Conservation (phyloP, 2,329 filamentous ascomycete species). For the Neoascochyta sp. region DNA sequence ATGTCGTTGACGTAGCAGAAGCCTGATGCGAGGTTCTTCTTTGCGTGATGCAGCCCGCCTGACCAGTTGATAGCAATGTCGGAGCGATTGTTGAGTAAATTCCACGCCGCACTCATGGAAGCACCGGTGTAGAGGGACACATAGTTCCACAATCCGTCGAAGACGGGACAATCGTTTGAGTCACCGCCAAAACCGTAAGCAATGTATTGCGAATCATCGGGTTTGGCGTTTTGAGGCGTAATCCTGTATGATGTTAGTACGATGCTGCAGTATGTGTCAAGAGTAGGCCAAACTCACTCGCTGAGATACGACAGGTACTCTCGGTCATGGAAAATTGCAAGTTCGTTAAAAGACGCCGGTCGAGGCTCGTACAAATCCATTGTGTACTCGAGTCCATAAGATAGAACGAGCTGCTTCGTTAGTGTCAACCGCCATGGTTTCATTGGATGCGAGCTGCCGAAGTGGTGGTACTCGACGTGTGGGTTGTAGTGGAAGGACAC, state of each 20-base stretch:
- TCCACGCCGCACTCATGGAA: constrained; percentile 84
- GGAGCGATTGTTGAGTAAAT: constrained; percentile 79
- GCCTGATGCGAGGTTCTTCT: constrained; percentile 86
- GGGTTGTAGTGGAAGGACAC: constrained; percentile 97
- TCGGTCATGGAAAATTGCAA: constrained; percentile 78
- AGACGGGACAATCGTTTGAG: constrained; percentile 81
- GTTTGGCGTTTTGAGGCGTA: constrained; percentile 47
- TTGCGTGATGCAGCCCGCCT: constrained; percentile 92
- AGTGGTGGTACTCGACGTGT: constrained; percentile 93
- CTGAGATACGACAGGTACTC: constrained; percentile 89
- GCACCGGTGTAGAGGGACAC: constrained; percentile 90
- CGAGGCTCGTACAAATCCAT: constrained; percentile 93
- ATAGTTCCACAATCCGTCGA: constrained; percentile 93
- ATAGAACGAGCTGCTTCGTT: constrained; percentile 89
- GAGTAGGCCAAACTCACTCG: constrained; percentile 18
- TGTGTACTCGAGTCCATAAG: constrained; percentile 91
- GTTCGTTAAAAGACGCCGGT: constrained; percentile 79
- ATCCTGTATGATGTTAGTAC: constrained; percentile 27
- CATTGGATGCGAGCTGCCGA: constrained; percentile 96
- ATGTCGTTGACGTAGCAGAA: constrained; percentile 99
- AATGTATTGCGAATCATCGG: constrained; percentile 42
- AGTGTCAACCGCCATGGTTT: constrained; percentile 96
- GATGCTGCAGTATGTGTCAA: neutral
- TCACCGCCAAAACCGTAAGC: constrained; percentile 77
- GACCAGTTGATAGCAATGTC: constrained; percentile 99